Conservation (phyloP, 148 eudicot genomes). For the Spergularia bocconei region DNA sequence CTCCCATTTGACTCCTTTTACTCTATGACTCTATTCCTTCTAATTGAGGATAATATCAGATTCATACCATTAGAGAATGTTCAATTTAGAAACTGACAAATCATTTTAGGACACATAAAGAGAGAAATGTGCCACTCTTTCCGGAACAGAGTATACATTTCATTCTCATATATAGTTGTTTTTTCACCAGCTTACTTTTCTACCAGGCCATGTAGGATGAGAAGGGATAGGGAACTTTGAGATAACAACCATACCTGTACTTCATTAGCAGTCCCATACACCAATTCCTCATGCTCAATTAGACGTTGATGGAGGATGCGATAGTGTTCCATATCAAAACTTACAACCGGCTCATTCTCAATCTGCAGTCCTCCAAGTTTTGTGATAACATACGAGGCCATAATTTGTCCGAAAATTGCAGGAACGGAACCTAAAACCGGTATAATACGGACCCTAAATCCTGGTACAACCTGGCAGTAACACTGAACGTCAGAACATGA, state of each 20-base stretch:
- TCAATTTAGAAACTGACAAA: background rate
- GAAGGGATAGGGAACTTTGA: background rate
- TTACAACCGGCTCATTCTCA: slow-evolving; percentile 84
- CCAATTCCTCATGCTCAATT: slow-evolving; percentile 89
- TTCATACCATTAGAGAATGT: background rate
- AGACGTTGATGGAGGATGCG: slow-evolving; percentile 84
- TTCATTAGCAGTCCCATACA: slow-evolving; percentile 68
- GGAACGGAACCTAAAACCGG: slow-evolving; percentile 96
- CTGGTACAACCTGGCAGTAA: slow-evolving; percentile 79
- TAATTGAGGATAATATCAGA: background rate
- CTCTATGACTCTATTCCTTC: background rate
- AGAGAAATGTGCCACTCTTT: slow-evolving; percentile 8
- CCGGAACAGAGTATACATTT: background rate
- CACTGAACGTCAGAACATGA: slow-evolving; percentile 22
- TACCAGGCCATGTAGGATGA: background rate
- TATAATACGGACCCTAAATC: slow-evolving; percentile 93
- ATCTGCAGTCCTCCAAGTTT: slow-evolving; percentile 81
- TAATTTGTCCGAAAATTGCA: slow-evolving; percentile 94
- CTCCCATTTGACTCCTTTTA: background rate
- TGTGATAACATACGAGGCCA: slow-evolving; percentile 90
- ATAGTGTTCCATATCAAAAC: slow-evolving; percentile 87
- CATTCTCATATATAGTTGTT: background rate
- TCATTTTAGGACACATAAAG: background rate
- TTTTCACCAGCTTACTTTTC: background rate
- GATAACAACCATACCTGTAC: slow-evolving; percentile 61